Base-by-base conservation (phyloP, 306 rosid species). In the Datisca glomerata region DNA sequence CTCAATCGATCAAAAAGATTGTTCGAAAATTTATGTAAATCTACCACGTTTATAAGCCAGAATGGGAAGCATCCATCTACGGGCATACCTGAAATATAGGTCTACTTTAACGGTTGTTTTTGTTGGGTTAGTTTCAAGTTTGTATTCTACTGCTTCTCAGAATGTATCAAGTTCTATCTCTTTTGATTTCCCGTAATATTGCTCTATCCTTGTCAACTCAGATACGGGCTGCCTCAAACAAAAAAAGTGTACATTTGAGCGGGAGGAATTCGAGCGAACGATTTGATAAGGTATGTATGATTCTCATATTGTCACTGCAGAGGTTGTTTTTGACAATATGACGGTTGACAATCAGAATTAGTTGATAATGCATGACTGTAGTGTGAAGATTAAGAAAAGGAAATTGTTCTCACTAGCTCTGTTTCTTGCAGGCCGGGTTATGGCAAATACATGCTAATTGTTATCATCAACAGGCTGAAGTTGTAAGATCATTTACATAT, bases 371-470 rank as follows among this genome's bases (percentile, higher is more conserved):
- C n/a, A 3, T 2, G n/a, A n/a, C n/a, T n/a, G n/a, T n/a, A n/a
- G n/a, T n/a, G n/a, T n/a, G n/a, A n/a, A n/a, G n/a, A n/a, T n/a
- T n/a, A n/a, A n/a, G n/a, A n/a, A n/a, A n/a, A n/a, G n/a, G n/a
- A n/a, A n/a, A n/a, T n/a, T n/a, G n/a, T n/a, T n/a, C n/a, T n/a
- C n/a, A n/a, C n/a, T n/a, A n/a, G n/a, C n/a, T n/a, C n/a, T n/a
- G 24, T 37, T 37, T 21, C 18, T 50, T 65, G 66, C 53, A 65
- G 71, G 61, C 20, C 13, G 60, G 71, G 12, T 54, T 66, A 24
- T 53, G 57, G 66, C 59, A 66, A 59, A 66, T 66, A 35, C 57
- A 54, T 28, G 53, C 58, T 11, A 59, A 59, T 23, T 59, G 66
- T 41, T 54, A 43, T 43, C 58, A 53, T 48, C 64, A 66, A 28